Base-by-base conservation (phyloP, 768 basidiomycete species). In the Lactarius trivialis region DNA sequence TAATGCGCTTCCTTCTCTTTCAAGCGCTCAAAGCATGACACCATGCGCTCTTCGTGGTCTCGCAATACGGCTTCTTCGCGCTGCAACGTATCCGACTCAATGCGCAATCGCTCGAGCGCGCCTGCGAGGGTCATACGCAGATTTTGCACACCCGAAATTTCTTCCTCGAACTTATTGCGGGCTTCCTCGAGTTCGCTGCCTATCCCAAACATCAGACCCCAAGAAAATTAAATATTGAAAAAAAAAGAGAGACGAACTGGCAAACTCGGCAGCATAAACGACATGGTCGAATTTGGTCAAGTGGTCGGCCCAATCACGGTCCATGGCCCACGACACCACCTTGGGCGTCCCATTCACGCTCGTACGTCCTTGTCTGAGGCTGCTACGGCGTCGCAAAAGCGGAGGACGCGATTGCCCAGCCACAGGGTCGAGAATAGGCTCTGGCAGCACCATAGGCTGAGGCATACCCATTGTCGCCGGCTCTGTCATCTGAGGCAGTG, bases 321-420 rank as follows among this genome's bases (percentile, higher is more conserved):
- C 81, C 73, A 87, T 88, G 28, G 88, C 87, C 87, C 87, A 89
- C 39, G 86, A 86, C 8, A 89, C 87, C 6, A 82, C 81, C 73
- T 89, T 89, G 19, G 78, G 72, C 32, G 82, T 75, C 63, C 85
- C 82, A 69, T 78, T 75, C 55, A 75, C 76, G 61, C 73, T 76
- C 67, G 79, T 80, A 24, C 74, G 76, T 2, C 39, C 60, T 50
- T 84, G 81, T 72, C 82, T 87, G 65, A 89, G 79, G 67, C 84
- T 86, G 67, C 88, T 89, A 61, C 85, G 77, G 63, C 82, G 75
- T 58, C 78, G 82, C 39, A 76, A 74, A 12, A 78, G 65, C 17
- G 72, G 74, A 5, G 71, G 73, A 34, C 69, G 74, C 32, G 71
- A 64, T 7, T 50, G 61, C 3, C 58, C 62, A 1, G 45, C 50